Evolutionary conservation across 1,139 yeast species (phyloP), one percentile per base, ranked within the genome.

Genomic region (Chernovozyma aurita): DNA sequence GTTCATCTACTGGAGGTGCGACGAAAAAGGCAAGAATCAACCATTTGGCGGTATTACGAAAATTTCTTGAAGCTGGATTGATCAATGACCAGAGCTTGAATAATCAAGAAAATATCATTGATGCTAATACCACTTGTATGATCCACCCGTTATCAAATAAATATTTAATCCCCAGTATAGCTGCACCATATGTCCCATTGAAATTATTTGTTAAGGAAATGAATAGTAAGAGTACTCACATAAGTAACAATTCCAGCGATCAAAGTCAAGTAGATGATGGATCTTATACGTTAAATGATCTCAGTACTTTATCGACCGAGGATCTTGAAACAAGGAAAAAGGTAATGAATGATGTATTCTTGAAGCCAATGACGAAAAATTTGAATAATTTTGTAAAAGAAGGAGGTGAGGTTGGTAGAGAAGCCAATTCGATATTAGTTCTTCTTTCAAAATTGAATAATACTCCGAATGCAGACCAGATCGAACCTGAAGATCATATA

Each of bases 331-430:
- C 88, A 2, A 69, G 97, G 46, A 59, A 73, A 27, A 70, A 70
- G 38, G 65, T 82, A 1, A 58, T 82, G 43, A 52, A 66, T 24
- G 81, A 76, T 37, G 68, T 73, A n/a, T 80, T 78, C 49, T 50
- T 62, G 35, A 57, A 56, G 1, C 76, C 76, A 8, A 63, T 85
- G 45, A 36, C 51, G 18, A 65, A 65, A 35, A 85, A 86, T 31
- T 63, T 84, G 21, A 65, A 59, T 2, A 63, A 65, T 28, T 54
- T 78, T 30, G 55, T 76, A 8, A 79, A 78, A 47, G 95, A 85
- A 48, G 90, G 88, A 8, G 94, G 94, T 3, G 88, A 82, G 41
- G 63, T 73, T 11, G 92, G 88, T 3, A 73, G 80, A 42, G 70
- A 68, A 34, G 82, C 86, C 9, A 70, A 70, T 35, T 48, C 54